Base-by-base conservation (phyloP, 805 yeast species). In the Zygotorulaspora danielsina region DNA sequence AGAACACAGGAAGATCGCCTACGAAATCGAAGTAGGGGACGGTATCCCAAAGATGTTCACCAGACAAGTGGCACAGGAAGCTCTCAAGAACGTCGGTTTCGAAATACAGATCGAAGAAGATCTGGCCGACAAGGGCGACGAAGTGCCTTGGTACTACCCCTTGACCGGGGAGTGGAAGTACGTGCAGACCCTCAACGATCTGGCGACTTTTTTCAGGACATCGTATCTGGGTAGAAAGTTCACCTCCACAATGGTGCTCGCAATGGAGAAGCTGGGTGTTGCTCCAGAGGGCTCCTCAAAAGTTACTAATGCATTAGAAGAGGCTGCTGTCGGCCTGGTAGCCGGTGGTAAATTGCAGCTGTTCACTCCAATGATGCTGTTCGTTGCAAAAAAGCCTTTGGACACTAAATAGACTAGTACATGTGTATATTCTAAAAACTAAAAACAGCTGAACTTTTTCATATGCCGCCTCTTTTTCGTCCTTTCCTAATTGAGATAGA, bases 341-440 rank as follows among this genome's bases (percentile, higher is more conserved):
- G 84, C 79, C 41, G 98, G 98, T 66, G 98, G 96, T 64, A 75
- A 74, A 66, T 74, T 82, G 65, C 81, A 84, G 56, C 73, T 93
- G 51, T 93, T 93, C 71, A 90, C 97, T 28, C 98, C 98, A 57
- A 93, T 93, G 98, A 84, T 87, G 93, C 74, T 93, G 63, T 90
- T 80, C 62, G 78, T 93, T 50, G 88, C 77, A 54, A 82, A 77
- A 70, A 90, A 90, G 71, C 97, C 97, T 19, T 12, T 39, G 28
- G 38, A 34, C 13, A 30, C 42, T 12, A 28, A 34, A 20, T 27
- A 33, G 31, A 10, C 24, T 21, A 27, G n/a, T 13, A 24, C 27
- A 24, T 27, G 18, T 27, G 31, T 27, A 27, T 27, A 27, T 27
- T 27, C 31, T 9, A 27, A 12, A 12, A 12, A n/a, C 31, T 27